Base-by-base conservation (phyloP, 2,329 filamentous ascomycete genomes). In the Alternaria incomplexa region DNA sequence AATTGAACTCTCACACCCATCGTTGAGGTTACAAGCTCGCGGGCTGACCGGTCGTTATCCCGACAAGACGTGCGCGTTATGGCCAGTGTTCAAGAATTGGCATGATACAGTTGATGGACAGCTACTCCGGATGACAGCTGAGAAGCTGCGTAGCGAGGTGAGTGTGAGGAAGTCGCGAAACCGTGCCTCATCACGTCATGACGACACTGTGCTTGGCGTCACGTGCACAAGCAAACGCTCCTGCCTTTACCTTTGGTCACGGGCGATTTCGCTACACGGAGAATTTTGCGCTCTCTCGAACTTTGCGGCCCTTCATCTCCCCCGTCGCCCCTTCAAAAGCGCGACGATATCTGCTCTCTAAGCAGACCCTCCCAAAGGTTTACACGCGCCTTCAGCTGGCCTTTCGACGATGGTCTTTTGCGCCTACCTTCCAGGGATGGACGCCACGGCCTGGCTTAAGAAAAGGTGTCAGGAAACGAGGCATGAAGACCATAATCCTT, bases 101-200 rank as follows among this genome's bases (percentile, higher is more conserved):
- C 36, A 5, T 11, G 5, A 17, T 40, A 4, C 0, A 3, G 15
- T 15, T 40, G 5, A 10, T 17, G 9, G 15, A 6, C 4, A 40
- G 4, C 15, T 6, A 2, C 1, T n/a, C 4, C 7, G 0, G 7
- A 1, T 17, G 8, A 3, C 0, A 6, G 1, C 4, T 6, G 8
- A 40, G 9, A 11, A 11, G 2, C 11, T 40, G 4, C n/a, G 36
- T 3, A 40, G n/a, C 36, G 8, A 17, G 9, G n/a, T 40, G 9
- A 9, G 1, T 11, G 9, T 40, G n/a, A 40, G n/a, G n/a, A 17
- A 17, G 36, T 17, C n/a, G 36, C 36, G 36, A 17, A 1, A 40
- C 36, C 1, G n/a, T 40, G 36, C 36, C 36, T 40, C 36, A 40
- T 40, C 36, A 17, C n/a, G n/a, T 40, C n/a, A 40, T 40, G n/a